Evolutionary conservation across 768 basidiomycete genomes (phyloP).

Genomic region (Harrya chromipes): DNA sequence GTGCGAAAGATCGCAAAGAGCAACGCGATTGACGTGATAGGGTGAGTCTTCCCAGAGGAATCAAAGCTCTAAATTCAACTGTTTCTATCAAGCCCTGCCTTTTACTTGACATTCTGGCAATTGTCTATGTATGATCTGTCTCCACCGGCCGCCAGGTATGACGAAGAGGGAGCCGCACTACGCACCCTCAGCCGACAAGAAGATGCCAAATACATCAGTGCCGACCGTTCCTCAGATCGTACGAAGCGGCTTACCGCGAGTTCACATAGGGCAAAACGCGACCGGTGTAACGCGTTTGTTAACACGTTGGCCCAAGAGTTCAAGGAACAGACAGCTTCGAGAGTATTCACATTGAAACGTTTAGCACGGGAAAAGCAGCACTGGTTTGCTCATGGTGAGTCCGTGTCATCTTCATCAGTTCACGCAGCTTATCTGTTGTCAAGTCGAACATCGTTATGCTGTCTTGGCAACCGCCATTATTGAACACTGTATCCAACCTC

Average conservation of each 20-base stretch:
- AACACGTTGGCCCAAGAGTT: conserved; percentile 62
- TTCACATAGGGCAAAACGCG: conserved; percentile 58
- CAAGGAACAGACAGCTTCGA: conserved; percentile 70
- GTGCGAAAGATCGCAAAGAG: conserved; percentile 69
- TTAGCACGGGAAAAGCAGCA: conserved; percentile 73
- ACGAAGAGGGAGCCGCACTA: conserved; percentile 66
- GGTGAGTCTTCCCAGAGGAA: conserved; percentile 45
- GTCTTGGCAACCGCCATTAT: conserved; percentile 62
- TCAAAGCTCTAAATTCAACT: conserved; percentile 4
- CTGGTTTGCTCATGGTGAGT: conserved; percentile 72
- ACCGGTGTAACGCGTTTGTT: conserved; percentile 62
- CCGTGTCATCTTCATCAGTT: background rate
- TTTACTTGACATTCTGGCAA: conserved; percentile 98
- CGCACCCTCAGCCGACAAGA: conserved; percentile 64
- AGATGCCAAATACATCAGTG: conserved; percentile 56
- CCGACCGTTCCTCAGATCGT: conserved; percentile 73
- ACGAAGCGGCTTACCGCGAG: conserved; percentile 53
- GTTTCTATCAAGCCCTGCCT: conserved; percentile 63
- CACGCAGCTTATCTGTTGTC: conserved; percentile 5
- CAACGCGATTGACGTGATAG: conserved; percentile 61
- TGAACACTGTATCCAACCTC: conserved; percentile 91
- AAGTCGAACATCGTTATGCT: conserved; percentile 37
- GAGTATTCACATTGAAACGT: conserved; percentile 74
- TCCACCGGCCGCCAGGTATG: conserved; percentile 74
- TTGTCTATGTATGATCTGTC: conserved; percentile 85